Evolutionary conservation across 2,329 filamentous ascomycete species (phyloP).

Genomic region (Proliferodiscus dingleyae): DNA sequence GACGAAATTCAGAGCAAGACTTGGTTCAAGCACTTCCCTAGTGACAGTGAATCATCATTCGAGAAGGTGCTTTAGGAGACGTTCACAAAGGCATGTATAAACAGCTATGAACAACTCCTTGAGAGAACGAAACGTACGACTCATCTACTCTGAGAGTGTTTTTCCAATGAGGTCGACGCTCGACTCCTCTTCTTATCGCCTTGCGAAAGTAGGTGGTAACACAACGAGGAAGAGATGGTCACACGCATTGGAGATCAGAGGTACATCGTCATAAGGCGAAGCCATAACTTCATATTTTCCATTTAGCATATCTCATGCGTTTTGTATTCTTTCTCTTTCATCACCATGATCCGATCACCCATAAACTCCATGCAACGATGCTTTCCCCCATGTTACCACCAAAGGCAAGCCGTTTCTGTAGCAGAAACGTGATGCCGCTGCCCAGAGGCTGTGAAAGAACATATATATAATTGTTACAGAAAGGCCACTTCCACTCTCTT

Average conservation of each 20-base stretch:
- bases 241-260: not conserved
- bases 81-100: too few relatives aligned
- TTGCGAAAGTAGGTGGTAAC: too few relatives aligned
- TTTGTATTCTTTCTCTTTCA: constrained; percentile 2
- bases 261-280: constrained; percentile 10
- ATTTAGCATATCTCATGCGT: constrained; percentile 18
- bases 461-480: constrained; percentile 14
- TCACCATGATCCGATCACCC: not conserved
- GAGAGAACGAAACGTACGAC: too few relatives aligned
- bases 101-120: too few relatives aligned
- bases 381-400: not conserved
- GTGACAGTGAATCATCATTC: too few relatives aligned
- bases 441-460: constrained; percentile 1
- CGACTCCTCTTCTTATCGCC: too few relatives aligned
- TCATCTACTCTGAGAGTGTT: too few relatives aligned
- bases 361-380: constrained; percentile 3
- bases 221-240: not conserved
- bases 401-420: not conserved
- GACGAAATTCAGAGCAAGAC: too few relatives aligned
- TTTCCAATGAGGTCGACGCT: too few relatives aligned
- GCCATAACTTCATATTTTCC: constrained; percentile 22
- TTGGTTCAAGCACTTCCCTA: too few relatives aligned
- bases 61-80: too few relatives aligned
- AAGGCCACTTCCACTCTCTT: not conserved
- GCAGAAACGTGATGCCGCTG: not conserved